phyloP scores from a whole-genome alignment of 2,329 filamentous ascomycete genomes.

The Calonectria naviculata region DNA sequence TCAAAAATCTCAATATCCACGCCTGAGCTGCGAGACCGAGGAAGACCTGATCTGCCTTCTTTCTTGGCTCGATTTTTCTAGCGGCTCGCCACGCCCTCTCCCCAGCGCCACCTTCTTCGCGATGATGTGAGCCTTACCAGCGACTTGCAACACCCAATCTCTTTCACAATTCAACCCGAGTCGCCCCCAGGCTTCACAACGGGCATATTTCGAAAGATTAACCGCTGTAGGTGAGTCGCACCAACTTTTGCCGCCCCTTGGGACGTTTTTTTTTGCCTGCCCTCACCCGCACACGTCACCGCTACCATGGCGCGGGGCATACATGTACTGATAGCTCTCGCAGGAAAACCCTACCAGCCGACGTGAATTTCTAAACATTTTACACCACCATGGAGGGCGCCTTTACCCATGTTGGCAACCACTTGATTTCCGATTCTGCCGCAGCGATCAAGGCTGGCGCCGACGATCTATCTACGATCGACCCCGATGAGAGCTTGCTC shows the following conservation, averaged over 20 bases:
- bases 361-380: constrained; percentile 28
- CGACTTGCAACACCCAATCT: constrained; percentile 44
- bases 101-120: constrained; percentile 42
- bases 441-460: constrained; percentile 89
- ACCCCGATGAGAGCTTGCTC: constrained; percentile 84
- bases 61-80: constrained; percentile 14
- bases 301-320: constrained; percentile 39
- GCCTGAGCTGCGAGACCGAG: constrained; percentile 21
- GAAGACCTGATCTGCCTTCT: constrained; percentile 6
- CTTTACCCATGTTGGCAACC: constrained; percentile 89
- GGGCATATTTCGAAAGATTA: constrained; percentile 36
- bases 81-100: constrained; percentile 28
- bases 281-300: constrained; percentile 27
- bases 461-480: constrained; percentile 77
- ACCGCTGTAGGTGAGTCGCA: constrained; percentile 41
- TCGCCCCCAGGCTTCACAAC: constrained; percentile 37
- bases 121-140: constrained; percentile 52
- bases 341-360: constrained; percentile 43
- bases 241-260: constrained; percentile 10
- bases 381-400: constrained; percentile 79
- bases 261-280: constrained; percentile 9
- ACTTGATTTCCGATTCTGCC: constrained; percentile 85
- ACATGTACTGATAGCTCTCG: constrained; percentile 25
- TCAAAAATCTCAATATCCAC: constrained; percentile 33
- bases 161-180: constrained; percentile 42